Conservation (phyloP, 1,284 basidiomycete genomes). For the Xanthoconium separans region DNA sequence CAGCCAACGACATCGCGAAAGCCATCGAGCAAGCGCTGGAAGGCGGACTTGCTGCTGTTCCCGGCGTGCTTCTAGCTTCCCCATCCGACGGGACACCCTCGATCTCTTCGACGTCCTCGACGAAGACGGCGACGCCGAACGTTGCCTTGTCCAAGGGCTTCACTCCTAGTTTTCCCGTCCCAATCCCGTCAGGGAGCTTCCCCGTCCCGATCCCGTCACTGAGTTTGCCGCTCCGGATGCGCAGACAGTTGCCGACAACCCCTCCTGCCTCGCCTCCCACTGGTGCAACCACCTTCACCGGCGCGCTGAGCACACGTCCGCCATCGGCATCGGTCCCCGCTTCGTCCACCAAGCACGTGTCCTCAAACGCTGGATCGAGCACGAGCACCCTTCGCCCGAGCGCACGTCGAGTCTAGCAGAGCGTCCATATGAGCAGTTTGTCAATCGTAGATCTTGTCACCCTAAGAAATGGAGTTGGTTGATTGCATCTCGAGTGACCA, state of each 20-base stretch:
- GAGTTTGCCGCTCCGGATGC: slow-evolving; percentile 5
- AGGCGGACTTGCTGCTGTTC: not conserved
- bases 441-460: slow-evolving; percentile 18
- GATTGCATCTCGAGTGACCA: slow-evolving; percentile 19
- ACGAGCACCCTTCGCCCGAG: not conserved
- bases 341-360: not conserved
- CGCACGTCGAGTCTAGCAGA: slow-evolving; percentile 1
- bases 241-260: slow-evolving; percentile 12
- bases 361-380: not conserved
- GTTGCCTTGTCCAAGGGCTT: not conserved
- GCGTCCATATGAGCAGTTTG: slow-evolving; percentile 3
- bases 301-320: not conserved
- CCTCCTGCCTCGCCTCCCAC: not conserved
- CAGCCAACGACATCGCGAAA: not conserved
- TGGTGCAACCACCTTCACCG: not conserved
- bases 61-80: slow-evolving; percentile 3
- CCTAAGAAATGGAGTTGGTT: slow-evolving; percentile 27
- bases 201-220: not conserved
- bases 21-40: slow-evolving; percentile 2
- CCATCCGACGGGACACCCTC: not conserved
- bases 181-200: not conserved
- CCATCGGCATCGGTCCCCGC: not conserved
- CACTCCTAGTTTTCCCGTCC: not conserved
- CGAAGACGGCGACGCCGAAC: slow-evolving; percentile 5
- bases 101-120: not conserved